Base-by-base conservation (phyloP, 2,329 filamentous ascomycete species). In the Pseudogymnoascus sp. region DNA sequence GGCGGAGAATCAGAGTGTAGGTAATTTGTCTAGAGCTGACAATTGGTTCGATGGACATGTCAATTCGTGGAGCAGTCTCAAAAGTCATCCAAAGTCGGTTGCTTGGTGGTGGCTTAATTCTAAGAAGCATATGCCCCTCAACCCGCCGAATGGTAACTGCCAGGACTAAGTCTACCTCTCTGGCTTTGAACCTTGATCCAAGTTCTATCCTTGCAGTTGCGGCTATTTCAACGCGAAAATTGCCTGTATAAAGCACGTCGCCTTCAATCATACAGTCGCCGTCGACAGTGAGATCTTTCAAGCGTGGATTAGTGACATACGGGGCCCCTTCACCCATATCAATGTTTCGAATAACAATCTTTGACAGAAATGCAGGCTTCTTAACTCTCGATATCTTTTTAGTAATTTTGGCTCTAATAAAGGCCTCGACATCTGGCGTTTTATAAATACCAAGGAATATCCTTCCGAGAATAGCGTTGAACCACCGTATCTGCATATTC, bases 21-120 rank as follows among this genome's bases (percentile, higher is more conserved):
- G 94, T 97, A 66, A 99, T 96, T 73, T 97, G 93, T 63, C 93
- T 86, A 12, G 92, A 89, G 76, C 92, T 96, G 59, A 99, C 92
- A 68, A 99, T 92, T 3, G 94, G 94, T 73, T 97, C 92, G 44
- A 97, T 91, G n/a, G 85, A 85, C 81, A 97, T 87, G 65, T 96
- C 92, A 78, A 99, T 89, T 71, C 93, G 92, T 15, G 94, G 94
- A 81, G 92, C 90, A n/a, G 86, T 86, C 72, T 95, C 90, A 71
- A 99, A 99, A 0, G 92, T 88, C 67, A 97, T 85, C 94, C 94
- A 99, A n/a, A 96, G 74, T 41, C 94, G 85, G 73, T 99, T 99
- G 74, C 92, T 97, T 0, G 94, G 94, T 13, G 93, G 91, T 5
- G 94, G 91, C 74, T 99, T 99, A 74, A 97, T 87, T 70, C 91